phyloP scores from a whole-genome alignment of 257 asterid species.

The Gentiana macrophylla region DNA sequence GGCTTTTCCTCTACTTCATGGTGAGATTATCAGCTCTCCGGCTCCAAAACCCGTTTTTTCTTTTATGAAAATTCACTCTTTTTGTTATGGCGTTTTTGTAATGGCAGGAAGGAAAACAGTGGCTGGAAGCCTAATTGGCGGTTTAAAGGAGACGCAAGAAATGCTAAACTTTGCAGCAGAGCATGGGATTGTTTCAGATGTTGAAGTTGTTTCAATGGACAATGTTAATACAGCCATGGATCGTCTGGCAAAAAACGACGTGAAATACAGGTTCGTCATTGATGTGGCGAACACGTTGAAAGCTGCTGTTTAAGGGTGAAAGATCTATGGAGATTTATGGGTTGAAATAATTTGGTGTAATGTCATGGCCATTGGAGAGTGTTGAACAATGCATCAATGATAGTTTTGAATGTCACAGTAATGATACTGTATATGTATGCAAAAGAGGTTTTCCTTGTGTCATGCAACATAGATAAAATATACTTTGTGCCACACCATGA shows the following conservation, averaged over 20 bases:
- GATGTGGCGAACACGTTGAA: slow-evolving; percentile 20
- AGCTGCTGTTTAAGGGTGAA: background rate
- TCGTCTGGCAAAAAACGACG: slow-evolving; percentile 19
- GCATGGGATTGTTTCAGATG: slow-evolving; percentile 18
- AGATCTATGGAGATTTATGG: too few species aligned
- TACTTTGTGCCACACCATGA: too few species aligned
- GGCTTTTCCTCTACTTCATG: slow-evolving; percentile 17
- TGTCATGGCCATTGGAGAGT: too few species aligned
- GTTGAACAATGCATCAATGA: too few species aligned
- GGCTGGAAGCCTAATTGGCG: slow-evolving; percentile 24
- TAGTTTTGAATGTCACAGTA: too few species aligned
- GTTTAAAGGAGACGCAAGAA: slow-evolving; percentile 28
- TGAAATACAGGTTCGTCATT: slow-evolving; percentile 25
- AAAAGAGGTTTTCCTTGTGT: too few species aligned
- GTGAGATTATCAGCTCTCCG: background rate
- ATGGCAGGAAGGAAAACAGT: slow-evolving; percentile 18
- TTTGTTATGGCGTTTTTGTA: background rate
- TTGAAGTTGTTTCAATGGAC: slow-evolving; percentile 21
- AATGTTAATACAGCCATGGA: slow-evolving; percentile 23
- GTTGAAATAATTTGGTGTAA: too few species aligned
- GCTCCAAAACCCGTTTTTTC: background rate
- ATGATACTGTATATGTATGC: too few species aligned
- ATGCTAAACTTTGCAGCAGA: slow-evolving; percentile 21
- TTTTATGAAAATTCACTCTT: background rate
- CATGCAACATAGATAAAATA: background rate